Percentiles rank a stretch among this genome's conserved stretches.
Evolutionary conservation across 495 filamentous ascomycete species (phyloP).

Genomic region (Penicillium ochrochloron): DNA sequence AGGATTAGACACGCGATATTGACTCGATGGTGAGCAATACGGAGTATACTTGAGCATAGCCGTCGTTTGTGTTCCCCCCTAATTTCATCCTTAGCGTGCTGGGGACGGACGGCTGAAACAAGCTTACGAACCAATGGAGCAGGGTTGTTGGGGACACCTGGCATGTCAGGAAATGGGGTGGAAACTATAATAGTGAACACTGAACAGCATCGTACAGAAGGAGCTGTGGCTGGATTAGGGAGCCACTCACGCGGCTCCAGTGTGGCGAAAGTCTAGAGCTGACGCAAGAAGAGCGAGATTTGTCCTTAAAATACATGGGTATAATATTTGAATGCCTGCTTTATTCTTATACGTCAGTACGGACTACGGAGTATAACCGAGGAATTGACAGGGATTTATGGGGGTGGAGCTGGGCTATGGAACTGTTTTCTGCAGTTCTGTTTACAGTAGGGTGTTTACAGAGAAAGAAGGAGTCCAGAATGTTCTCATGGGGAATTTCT

Average conservation of each 20-base stretch:
- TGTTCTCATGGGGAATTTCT: constrained; percentile 22
- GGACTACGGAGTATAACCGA: neutral
- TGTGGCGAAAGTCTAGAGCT: constrained; percentile 22
- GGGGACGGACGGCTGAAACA: constrained; percentile 15
- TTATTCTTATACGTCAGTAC: neutral
- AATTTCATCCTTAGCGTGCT: constrained; percentile 8
- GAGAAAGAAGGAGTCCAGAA: constrained; percentile 28
- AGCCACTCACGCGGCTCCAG: constrained; percentile 21
- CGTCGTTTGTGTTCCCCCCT: neutral
- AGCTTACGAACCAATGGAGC: constrained; percentile 14
- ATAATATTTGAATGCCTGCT: neutral
- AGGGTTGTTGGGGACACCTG: constrained; percentile 15
- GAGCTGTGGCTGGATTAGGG: constrained; percentile 19
- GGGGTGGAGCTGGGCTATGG: constrained; percentile 22
- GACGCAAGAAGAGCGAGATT: constrained; percentile 14
- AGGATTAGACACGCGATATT: constrained; percentile 1
- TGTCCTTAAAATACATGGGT: neutral
- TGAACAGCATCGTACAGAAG: neutral
- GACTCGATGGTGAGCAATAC: neutral
- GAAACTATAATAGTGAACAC: constrained; percentile 3
- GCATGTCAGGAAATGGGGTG: constrained; percentile 7
- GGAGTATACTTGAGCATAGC: constrained; percentile 3
- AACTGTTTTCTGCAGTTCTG: neutral
- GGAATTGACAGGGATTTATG: constrained; percentile 14
- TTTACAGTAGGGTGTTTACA: neutral